Evolutionary conservation across 2,329 filamentous ascomycete genomes (phyloP).

Genomic region (Stylonectria norvegica): DNA sequence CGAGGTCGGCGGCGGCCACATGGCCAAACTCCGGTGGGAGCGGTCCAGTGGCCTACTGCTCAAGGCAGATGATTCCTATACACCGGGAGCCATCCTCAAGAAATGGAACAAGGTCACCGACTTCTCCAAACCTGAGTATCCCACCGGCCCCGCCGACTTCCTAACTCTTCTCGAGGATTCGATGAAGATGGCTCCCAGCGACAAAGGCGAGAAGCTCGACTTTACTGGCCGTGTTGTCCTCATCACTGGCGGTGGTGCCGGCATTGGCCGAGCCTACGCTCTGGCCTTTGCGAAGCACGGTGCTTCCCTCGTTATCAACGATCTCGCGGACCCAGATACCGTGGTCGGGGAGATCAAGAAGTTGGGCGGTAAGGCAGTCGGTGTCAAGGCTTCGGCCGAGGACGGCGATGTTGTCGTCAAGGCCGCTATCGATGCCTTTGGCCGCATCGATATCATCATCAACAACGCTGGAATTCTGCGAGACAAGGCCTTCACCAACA

Average conservation of each 20-base stretch:
- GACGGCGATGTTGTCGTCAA: conserved; percentile 91
- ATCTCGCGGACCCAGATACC: conserved; percentile 85
- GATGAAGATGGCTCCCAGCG: conserved; percentile 70
- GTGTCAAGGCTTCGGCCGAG: conserved; percentile 89
- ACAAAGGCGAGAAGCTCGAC: conserved; percentile 68
- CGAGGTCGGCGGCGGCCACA: conserved; percentile 87
- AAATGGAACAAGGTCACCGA: conserved; percentile 87
- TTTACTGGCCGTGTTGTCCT: conserved; percentile 84
- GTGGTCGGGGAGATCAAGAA: conserved; percentile 92
- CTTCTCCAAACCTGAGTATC: conserved; percentile 78
- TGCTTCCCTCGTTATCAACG: conserved; percentile 88
- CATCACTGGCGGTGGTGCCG: conserved; percentile 83
- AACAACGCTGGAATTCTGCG: conserved; percentile 98
- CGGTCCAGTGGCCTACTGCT: conserved; percentile 83
- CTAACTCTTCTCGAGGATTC: conserved; percentile 80
- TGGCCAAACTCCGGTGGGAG: conserved; percentile 95
- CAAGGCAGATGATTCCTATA: conserved; percentile 84
- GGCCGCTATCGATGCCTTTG: conserved; percentile 87
- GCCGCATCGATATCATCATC: conserved; percentile 89
- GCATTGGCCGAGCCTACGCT: conserved; percentile 87
- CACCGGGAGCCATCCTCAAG: conserved; percentile 79
- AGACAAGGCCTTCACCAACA: conserved; percentile 97
- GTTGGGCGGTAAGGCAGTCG: conserved; percentile 81
- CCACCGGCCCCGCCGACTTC: conserved; percentile 83
- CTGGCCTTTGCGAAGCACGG: conserved; percentile 83